Conservation (phyloP, 2,329 filamentous ascomycete genomes). For the Colletotrichum spaethianum region DNA sequence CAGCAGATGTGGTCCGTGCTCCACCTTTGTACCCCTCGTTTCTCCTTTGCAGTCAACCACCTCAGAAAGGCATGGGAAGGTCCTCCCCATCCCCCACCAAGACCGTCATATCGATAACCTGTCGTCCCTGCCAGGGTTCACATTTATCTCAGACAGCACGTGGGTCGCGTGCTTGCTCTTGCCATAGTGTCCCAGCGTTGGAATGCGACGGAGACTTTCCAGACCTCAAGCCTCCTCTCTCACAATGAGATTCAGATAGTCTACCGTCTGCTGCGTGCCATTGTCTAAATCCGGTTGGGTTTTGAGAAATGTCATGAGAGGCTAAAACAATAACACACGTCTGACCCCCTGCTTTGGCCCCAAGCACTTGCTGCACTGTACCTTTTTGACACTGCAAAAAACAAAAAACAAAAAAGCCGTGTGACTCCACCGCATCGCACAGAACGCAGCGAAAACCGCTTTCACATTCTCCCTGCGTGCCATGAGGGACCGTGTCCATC, state of each 20-base stretch:
- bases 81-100: background rate
- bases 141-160: conserved; percentile 24
- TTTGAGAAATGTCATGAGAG: background rate
- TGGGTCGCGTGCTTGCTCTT: conserved; percentile 14
- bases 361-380: background rate
- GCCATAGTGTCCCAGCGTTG: conserved; percentile 7
- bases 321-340: background rate
- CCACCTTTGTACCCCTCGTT: conserved; percentile 20
- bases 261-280: background rate
- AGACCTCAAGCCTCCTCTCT: background rate
- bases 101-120: conserved; percentile 19
- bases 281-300: background rate
- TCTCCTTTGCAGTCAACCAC: conserved; percentile 6
- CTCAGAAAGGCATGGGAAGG: background rate
- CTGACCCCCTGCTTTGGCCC: background rate
- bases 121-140: conserved; percentile 20
- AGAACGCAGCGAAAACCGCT: background rate
- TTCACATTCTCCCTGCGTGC: background rate
- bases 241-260: background rate
- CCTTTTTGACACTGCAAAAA: conserved; percentile 12
- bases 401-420: conserved; percentile 24
- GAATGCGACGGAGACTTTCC: conserved; percentile 24
- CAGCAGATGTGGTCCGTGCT: conserved; percentile 20
- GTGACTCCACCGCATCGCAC: conserved; percentile 1
- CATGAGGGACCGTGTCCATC: conserved; percentile 4